phyloP scores from a whole-genome alignment of 306 rosid species.

The Cyclanthera cordifolia region DNA sequence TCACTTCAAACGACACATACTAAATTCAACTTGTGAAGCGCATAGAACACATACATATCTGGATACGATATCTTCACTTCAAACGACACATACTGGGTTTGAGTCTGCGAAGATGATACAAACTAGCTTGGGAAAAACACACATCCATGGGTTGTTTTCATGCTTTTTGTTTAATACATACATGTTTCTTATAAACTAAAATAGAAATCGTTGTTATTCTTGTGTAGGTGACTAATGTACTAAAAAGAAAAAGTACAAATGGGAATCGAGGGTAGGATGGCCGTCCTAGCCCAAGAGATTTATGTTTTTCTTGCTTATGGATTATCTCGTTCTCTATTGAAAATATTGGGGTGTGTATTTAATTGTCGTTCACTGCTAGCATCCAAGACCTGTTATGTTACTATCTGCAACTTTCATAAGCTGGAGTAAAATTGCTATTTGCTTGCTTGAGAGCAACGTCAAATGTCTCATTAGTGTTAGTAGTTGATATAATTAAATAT shows the following conservation, averaged over 20 bases:
- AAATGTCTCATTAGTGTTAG: not conserved
- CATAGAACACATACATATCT: constrained; percentile 49
- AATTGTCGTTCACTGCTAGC: not conserved
- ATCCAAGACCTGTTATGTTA: not conserved
- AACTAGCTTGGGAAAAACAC: constrained; percentile 11
- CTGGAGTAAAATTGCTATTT: not conserved
- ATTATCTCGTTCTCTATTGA: not conserved
- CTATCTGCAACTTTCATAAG: not conserved
- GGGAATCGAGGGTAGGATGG: not conserved
- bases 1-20: constrained; percentile 98
- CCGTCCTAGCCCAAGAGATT: not conserved
- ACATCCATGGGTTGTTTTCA: not conserved
- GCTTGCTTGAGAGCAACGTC: not conserved
- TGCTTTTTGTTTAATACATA: not conserved
- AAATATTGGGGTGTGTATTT: not conserved
- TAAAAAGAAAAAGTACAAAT: not conserved
- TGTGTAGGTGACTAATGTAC: not conserved
- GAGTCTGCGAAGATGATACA: constrained; percentile 57
- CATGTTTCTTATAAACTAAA: not conserved
- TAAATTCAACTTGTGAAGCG: constrained; percentile 12
- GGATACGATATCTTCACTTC: constrained; percentile 98
- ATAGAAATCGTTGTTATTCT: too few relatives aligned
- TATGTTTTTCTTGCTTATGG: not conserved
- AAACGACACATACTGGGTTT: constrained; percentile 51
- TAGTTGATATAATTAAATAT: too few relatives aligned